Evolutionary conservation across 768 basidiomycete genomes (phyloP).

Genomic region (Pleurotus eryngii): DNA sequence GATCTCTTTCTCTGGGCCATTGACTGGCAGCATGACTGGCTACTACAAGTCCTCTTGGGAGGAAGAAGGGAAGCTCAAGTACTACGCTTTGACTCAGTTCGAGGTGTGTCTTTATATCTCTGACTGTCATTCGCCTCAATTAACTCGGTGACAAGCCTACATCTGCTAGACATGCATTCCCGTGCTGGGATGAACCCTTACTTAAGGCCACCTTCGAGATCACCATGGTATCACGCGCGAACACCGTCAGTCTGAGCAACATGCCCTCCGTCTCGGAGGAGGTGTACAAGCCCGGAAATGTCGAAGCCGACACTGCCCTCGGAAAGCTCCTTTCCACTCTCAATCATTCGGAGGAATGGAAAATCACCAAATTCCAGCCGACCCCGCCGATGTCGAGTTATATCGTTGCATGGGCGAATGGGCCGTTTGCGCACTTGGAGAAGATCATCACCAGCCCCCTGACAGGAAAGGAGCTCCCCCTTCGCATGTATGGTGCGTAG

Average conservation of each 20-base stretch:
- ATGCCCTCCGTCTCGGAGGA: slow-evolving; percentile 75
- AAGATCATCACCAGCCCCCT: slow-evolving; percentile 75
- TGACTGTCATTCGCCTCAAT: not conserved
- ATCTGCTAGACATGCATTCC: slow-evolving; percentile 77
- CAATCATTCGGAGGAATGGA: slow-evolving; percentile 54
- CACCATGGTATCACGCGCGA: slow-evolving; percentile 74
- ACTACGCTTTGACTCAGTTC: slow-evolving; percentile 86
- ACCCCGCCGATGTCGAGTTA: slow-evolving; percentile 90
- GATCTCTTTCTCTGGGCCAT: slow-evolving; percentile 63
- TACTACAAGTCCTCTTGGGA: slow-evolving; percentile 75
- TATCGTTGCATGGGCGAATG: slow-evolving; percentile 85
- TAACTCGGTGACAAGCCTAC: slow-evolving; percentile 55
- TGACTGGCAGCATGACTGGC: slow-evolving; percentile 75
- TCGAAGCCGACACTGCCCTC: slow-evolving; percentile 26
- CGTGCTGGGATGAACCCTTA: slow-evolving; percentile 92
- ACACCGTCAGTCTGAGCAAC: slow-evolving; percentile 81
- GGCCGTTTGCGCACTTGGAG: slow-evolving; percentile 70
- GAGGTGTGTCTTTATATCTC: slow-evolving; percentile 42
- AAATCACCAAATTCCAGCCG: slow-evolving; percentile 74
- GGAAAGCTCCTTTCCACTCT: slow-evolving; percentile 40
- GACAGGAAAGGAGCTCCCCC: slow-evolving; percentile 74
- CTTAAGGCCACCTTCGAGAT: slow-evolving; percentile 82
- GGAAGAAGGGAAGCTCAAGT: slow-evolving; percentile 57
- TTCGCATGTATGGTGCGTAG: slow-evolving; percentile 77
- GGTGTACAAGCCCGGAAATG: slow-evolving; percentile 30